A percentile compares a stretch with the other conserved stretches of the same genome.
Conservation (phyloP, 441 rosid genomes). For the Theobroma grandiflorum region DNA sequence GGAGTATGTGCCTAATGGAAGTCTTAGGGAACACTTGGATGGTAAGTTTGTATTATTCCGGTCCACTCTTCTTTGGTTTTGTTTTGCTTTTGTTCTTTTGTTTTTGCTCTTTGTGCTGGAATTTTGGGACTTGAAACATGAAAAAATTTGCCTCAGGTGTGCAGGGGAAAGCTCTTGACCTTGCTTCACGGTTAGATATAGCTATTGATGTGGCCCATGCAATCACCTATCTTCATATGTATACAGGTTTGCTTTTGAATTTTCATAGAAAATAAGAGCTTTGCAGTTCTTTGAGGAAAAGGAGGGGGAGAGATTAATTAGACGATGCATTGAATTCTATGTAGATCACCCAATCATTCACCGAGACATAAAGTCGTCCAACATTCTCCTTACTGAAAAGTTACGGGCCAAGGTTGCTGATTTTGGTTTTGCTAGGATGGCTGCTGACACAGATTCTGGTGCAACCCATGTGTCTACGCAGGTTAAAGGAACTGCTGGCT, state of each 20-base stretch:
- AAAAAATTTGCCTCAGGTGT: slow-evolving; percentile 54
- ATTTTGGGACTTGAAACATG: slow-evolving; percentile 20
- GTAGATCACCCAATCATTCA: slow-evolving; percentile 96
- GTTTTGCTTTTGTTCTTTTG: not conserved
- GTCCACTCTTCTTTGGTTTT: not conserved
- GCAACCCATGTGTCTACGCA: slow-evolving; percentile 94
- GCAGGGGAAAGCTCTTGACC: slow-evolving; percentile 63
- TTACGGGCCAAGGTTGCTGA: slow-evolving; percentile 93
- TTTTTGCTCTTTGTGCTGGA: not conserved
- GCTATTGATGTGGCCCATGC: slow-evolving; percentile 95
- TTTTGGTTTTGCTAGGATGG: slow-evolving; percentile 90
- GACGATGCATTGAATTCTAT: slow-evolving; percentile 29
- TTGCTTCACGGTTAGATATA: slow-evolving; percentile 75
- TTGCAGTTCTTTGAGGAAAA: slow-evolving; percentile 16
- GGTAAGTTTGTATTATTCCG: slow-evolving; percentile 51
- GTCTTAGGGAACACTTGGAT: slow-evolving; percentile 90
- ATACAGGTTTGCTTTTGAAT: slow-evolving; percentile 65
- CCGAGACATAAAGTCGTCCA: slow-evolving; percentile 93
- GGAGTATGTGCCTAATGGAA: slow-evolving; percentile 90
- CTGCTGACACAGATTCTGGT: slow-evolving; percentile 83
- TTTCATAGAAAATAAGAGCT: not conserved
- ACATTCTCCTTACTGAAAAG: slow-evolving; percentile 87
- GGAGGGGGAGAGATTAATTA: slow-evolving; percentile 8
- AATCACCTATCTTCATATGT: slow-evolving; percentile 93
- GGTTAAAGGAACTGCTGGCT: slow-evolving; percentile 98